These are phyloP conservation scores for Curvularia hawaiiensis DNA, from an alignment of 2,329 filamentous ascomycete species.

Conservation along the genomic window DNA sequence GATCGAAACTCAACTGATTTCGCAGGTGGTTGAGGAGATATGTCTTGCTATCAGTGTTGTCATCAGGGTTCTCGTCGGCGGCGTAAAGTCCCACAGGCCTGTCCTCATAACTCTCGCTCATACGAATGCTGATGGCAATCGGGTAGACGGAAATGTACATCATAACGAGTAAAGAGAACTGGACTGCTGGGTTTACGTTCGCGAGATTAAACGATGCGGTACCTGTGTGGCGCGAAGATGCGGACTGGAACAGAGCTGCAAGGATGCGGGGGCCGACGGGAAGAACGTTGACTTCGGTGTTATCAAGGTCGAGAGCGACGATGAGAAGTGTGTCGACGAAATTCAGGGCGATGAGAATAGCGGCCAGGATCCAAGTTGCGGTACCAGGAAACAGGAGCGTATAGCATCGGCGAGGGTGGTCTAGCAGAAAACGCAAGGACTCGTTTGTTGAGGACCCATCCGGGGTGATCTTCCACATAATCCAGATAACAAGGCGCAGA, in stretches of 20 bases:
- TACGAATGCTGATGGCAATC: constrained; percentile 91
- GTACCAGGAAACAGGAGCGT: constrained; percentile 88
- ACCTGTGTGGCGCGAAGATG: constrained; percentile 86
- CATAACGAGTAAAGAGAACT: constrained; percentile 95
- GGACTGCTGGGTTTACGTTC: constrained; percentile 83
- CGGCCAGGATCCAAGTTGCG: constrained; percentile 96
- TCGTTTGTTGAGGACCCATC: constrained; percentile 77
- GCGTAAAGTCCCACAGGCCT: constrained; percentile 77
- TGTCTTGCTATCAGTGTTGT: constrained; percentile 63
- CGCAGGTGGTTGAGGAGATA: constrained; percentile 93
- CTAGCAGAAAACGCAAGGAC: constrained; percentile 85
- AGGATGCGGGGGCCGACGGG: constrained; percentile 77
- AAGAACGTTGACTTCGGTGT: constrained; percentile 68
- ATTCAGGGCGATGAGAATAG: constrained; percentile 81
- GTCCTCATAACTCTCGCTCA: constrained; percentile 97
- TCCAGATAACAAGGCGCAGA: constrained; percentile 94
- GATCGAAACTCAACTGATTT: constrained; percentile 90
- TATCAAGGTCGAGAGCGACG: constrained; percentile 84
- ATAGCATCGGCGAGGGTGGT: constrained; percentile 95
- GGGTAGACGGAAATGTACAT: constrained; percentile 99
- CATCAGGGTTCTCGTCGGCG: constrained; percentile 49
- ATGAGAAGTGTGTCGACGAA: constrained; percentile 87
- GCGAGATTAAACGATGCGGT: constrained; percentile 82
- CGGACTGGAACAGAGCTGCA: constrained; percentile 88
- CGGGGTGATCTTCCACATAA: constrained; percentile 69